Evolutionary conservation across 2,329 filamentous ascomycete genomes (phyloP).

Genomic region (Colletotrichum theobromicola): DNA sequence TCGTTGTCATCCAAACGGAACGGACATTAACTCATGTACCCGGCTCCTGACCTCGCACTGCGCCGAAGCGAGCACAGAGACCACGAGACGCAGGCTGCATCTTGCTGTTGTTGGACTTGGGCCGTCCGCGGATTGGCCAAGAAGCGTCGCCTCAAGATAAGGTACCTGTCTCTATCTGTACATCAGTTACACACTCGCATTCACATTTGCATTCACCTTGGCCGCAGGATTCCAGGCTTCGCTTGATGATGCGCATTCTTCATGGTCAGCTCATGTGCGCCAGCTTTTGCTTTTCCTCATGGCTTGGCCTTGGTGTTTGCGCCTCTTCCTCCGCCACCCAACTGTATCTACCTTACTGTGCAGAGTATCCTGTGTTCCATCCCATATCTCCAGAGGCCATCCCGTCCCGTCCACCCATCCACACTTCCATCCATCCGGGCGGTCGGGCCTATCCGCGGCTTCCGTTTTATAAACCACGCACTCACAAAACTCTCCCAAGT

Average conservation of each 20-base stretch:
- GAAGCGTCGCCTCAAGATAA: neutral
- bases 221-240: neutral
- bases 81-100: neutral
- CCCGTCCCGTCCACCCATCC: neutral
- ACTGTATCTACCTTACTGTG: neutral
- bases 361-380: neutral
- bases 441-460: neutral
- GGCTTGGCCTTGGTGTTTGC: neutral
- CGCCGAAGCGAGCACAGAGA: neutral
- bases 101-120: neutral
- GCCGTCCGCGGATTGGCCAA: neutral
- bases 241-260: slow-evolving; percentile 1
- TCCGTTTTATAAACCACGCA: neutral
- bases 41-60: neutral
- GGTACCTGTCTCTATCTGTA: neutral
- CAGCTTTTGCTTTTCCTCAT: neutral
- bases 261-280: neutral
- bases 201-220: neutral
- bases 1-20: neutral
- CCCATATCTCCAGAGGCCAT: slow-evolving; percentile 2
- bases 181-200: neutral
- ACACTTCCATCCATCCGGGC: slow-evolving; percentile 16
- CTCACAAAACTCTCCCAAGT: neutral
- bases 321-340: neutral
- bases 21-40: neutral